Base-by-base conservation (phyloP, 2,329 filamentous ascomycete genomes). In the Exophiala aquamarina region DNA sequence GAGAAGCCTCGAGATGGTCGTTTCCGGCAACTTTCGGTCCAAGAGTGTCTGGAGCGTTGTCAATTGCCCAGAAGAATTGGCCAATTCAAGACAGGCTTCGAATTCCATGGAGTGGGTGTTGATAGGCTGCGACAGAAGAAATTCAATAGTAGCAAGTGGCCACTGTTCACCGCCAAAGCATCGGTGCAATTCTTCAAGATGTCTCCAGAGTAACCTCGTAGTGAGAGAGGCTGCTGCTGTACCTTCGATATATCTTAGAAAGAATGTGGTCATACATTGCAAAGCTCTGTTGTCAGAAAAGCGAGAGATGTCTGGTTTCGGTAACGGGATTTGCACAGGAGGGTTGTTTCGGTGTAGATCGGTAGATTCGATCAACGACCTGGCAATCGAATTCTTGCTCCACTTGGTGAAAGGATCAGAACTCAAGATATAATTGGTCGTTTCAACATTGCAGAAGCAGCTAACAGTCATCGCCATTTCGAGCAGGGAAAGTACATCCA, bases 391-490 rank as follows among this genome's bases (percentile, higher is more conserved):
- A 14, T 41, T 20, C 4, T 34, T 13, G 11, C 23, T 26, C 11
- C 23, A 26, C 23, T 26, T 6, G 6, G 23, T 11, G 23, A 41
- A 14, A 17, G 26, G 44, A 13, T 20, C 33, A 18, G 44, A 46
- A 10, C 44, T 28, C 11, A 46, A 11, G 7, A 40, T 15, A 28
- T 33, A 23, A 3, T 46, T 28, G 7, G 40, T 36, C 26, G 35
- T 35, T 17, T 23, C 23, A 20, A 23, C 11, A 28, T 46, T 35
- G 15, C 44, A 41, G 36, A 33, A 46, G 34, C 28, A 46, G 18
- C 35, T 37, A n/a, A 28, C 18, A 7, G 44, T 46, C 26, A 46
- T n/a, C 8, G 40, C 35, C 21, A 46, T 11, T 29, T 46, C 44
- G 10, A 29, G 39, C 11, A 46, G 19, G 20, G 28, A 34, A 31